Base-by-base conservation (phyloP, 805 yeast genomes). In the Debaryomyces maramus region DNA sequence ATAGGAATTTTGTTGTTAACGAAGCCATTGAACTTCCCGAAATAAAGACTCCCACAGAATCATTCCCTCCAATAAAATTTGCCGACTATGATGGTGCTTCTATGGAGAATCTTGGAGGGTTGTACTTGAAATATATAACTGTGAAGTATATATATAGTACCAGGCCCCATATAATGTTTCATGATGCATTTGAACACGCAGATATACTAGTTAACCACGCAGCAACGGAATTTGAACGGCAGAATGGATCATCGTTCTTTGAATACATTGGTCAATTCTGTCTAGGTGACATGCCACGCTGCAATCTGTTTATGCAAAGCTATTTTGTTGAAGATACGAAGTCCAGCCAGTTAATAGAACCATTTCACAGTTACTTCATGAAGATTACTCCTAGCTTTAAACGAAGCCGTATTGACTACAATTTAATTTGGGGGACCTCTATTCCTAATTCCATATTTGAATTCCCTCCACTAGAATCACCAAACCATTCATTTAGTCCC, bases 71-170 rank as follows among this genome's bases (percentile, higher is more conserved):
- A 3, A n/a, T 20, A 4, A 8, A 19, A 18, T 19, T 3, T 30
- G 10, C 6, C n/a, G 21, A 30, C 10, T 37, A 31, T 17, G 16
- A 15, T 5, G 22, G 15, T 9, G 18, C n/a, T 20, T 34, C 31
- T 30, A 14, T 36, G 21, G 28, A 20, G 9, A 38, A 33, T 9
- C n/a, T 43, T 6, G 47, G 47, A 5, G 28, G 16, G 18, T 35
- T 44, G 11, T 32, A 32, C 21, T 10, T 44, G 4, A 20, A 32
- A 11, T 43, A 44, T 32, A 30, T 31, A 27, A n/a, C 34, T 22
- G 35, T 34, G 9, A 36, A 30, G 18, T 37, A 38, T 27, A 15
- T 41, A 3, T 18, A 29, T 16, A 36, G 38, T 17, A 23, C 41
- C 2, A 19, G 45, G 17, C 43, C 45, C 9, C 13, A 22, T 11